A percentile compares a stretch with the other conserved stretches of the same genome.
phyloP scores from a whole-genome alignment of 2,329 filamentous ascomycete genomes.

The Apiospora aurea region DNA sequence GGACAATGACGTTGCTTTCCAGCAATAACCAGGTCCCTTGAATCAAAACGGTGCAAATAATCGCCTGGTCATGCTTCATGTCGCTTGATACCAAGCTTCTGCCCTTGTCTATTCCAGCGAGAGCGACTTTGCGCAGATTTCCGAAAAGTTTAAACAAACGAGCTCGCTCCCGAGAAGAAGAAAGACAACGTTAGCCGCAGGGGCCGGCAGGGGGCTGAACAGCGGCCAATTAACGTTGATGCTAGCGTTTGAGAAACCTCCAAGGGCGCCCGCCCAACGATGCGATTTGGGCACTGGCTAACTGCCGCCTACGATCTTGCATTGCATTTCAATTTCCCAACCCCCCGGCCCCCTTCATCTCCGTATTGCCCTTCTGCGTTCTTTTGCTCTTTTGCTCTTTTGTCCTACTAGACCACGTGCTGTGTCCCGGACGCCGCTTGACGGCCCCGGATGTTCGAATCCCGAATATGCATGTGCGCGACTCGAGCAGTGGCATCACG shows the following conservation, averaged over 20 bases:
- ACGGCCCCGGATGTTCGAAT: not conserved
- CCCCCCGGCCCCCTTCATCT: not conserved
- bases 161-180: not conserved
- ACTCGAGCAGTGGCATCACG: not conserved
- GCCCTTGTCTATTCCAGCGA: too few relatives aligned
- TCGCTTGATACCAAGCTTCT: not conserved
- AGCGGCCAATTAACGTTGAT: slow-evolving; percentile 4
- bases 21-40: not conserved
- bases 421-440: not conserved
- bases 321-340: not conserved
- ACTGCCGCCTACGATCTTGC: not conserved
- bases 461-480: not conserved
- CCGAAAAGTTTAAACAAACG: not conserved
- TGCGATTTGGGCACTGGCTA: not conserved
- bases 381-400: not conserved
- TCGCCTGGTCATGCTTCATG: too few relatives aligned
- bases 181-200: not conserved
- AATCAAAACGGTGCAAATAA: too few relatives aligned
- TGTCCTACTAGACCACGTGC: not conserved
- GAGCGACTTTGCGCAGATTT: not conserved
- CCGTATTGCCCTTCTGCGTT: not conserved
- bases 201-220: not conserved
- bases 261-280: not conserved
- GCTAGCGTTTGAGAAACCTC: slow-evolving; percentile 1
- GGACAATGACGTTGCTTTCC: not conserved